Base-by-base conservation (phyloP, 148 eudicot genomes). In the Rhododendron griersonianum region DNA sequence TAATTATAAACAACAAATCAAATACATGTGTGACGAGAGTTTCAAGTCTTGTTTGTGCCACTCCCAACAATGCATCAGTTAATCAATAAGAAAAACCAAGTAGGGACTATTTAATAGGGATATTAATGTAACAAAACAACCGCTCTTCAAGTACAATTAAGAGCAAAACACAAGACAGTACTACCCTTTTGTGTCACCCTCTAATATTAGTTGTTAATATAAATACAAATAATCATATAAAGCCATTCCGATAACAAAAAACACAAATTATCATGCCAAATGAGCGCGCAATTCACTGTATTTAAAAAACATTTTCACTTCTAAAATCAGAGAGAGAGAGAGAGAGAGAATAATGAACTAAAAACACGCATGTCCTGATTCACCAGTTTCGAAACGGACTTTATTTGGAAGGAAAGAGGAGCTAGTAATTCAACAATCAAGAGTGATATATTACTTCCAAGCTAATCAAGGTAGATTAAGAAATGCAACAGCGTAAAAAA, bases 71-170 rank as follows among this genome's bases (percentile, higher is more conserved):
- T 50, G 6, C 59, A 78, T 45, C 81, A 21, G 53, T 80, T 53
- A 16, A 80, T 21, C 83, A 51, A 53, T 2, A 80, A 13, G 65
- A 57, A 80, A 57, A 80, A 51, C 81, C 47, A 30, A 80, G 35
- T 14, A 51, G 65, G 25, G 65, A 1, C 18, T 80, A 53, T 50
- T 80, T 50, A 28, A 50, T 53, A 16, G 47, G 39, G 39, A 25
- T 14, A 80, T 80, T 53, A 50, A 80, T 79, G 59, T 23, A 78
- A 33, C 21, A 80, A 80, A 80, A 80, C 63, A 50, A 30, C 41
- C n/a, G 11, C 11, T 30, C 65, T 80, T 50, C 65, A 51, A 80
- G 65, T 18, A 80, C 41, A 80, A 80, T 80, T 80, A 80, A 80
- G 41, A 51, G 23, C 3, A 15, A 80, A 51, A 80, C 39, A 80